Conservation (phyloP, 1,139 yeast species). For the Geotrichum histeridarum region DNA sequence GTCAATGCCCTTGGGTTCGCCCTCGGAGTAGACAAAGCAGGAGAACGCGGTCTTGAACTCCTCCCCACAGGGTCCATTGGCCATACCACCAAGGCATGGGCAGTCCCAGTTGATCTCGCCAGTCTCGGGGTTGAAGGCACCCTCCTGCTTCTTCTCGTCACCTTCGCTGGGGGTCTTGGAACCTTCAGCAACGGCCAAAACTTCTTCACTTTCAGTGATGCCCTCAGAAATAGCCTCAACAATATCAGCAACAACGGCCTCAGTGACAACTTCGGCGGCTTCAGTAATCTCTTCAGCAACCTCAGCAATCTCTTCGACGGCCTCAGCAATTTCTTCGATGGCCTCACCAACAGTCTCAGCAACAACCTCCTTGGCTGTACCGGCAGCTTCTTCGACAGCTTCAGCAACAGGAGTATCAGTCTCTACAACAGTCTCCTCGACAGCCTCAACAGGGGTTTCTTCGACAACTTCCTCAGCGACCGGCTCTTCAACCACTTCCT, state of each 20-base stretch:
- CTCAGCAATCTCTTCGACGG: not conserved
- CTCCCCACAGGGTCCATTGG: constrained; percentile 96
- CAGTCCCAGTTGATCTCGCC: constrained; percentile 99
- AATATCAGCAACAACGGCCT: constrained; percentile 4
- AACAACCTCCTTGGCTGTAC: not conserved
- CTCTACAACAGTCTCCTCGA: not conserved
- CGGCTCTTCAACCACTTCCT: constrained; percentile 4
- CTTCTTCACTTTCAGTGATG: constrained; percentile 1
- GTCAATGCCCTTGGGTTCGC: constrained; percentile 96
- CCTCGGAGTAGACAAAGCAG: constrained; percentile 90
- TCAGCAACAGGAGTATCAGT: constrained; percentile 2
- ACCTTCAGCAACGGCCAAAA: not conserved
- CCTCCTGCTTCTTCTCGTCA: constrained; percentile 15
- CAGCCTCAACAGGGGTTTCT: not conserved
- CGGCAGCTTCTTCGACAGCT: not conserved
- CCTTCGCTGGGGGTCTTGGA: not conserved
- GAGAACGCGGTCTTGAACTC: constrained; percentile 95
- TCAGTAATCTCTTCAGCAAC: not conserved
- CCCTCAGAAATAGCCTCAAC: constrained; percentile 12
- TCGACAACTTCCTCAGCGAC: not conserved
- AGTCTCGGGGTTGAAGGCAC: constrained; percentile 90
- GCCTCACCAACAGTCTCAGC: not conserved
- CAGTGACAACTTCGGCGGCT: not conserved
- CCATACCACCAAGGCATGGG: constrained; percentile 99
- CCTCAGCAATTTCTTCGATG: not conserved